Percentiles rank a stretch among this genome's conserved stretches.
phyloP scores from a whole-genome alignment of 2,329 filamentous ascomycete species.

The Zymoseptoria crescenta region DNA sequence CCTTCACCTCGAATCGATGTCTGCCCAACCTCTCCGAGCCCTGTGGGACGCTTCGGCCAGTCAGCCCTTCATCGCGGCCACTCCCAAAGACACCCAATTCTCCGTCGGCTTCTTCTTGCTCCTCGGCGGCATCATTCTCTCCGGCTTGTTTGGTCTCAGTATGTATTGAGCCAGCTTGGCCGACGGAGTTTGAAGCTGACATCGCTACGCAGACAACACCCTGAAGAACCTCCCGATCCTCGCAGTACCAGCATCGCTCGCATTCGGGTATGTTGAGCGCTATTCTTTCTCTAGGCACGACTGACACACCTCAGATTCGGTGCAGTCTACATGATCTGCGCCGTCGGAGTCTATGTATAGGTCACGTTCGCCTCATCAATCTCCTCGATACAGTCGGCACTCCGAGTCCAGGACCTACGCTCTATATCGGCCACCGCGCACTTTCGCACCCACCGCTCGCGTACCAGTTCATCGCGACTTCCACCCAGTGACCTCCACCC shows the following conservation, averaged over 20 bases:
- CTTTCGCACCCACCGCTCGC: conserved; percentile 1
- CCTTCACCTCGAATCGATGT: conserved; percentile 42
- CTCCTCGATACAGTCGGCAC: conserved; percentile 3
- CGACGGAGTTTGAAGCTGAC: conserved; percentile 12
- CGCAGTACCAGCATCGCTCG: conserved; percentile 78
- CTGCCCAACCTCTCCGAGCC: conserved; percentile 69
- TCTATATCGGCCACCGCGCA: conserved; percentile 5
- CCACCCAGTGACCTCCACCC: conserved; percentile 20
- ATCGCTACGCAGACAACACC: conserved; percentile 61
- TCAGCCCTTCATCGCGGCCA: conserved; percentile 71
- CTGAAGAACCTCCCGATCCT: conserved; percentile 67
- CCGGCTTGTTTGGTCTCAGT: conserved; percentile 82
- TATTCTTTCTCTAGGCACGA: background rate
- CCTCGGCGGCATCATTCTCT: conserved; percentile 59
- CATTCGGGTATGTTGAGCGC: conserved; percentile 69
- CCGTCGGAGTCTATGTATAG: conserved; percentile 95
- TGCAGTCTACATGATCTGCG: conserved; percentile 97
- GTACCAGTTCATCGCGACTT: conserved; percentile 7
- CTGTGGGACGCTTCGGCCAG: conserved; percentile 89
- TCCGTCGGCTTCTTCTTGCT: conserved; percentile 69
- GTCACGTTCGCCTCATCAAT: conserved; percentile 7
- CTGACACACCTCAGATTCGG: conserved; percentile 58
- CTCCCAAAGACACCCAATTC: conserved; percentile 81
- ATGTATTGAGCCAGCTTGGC: conserved; percentile 27
- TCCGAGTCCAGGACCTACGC: conserved; percentile 3